Evolutionary conservation across 768 basidiomycete genomes (phyloP), one percentile per base, ranked within the genome.

Genomic region (Mycena pura): DNA sequence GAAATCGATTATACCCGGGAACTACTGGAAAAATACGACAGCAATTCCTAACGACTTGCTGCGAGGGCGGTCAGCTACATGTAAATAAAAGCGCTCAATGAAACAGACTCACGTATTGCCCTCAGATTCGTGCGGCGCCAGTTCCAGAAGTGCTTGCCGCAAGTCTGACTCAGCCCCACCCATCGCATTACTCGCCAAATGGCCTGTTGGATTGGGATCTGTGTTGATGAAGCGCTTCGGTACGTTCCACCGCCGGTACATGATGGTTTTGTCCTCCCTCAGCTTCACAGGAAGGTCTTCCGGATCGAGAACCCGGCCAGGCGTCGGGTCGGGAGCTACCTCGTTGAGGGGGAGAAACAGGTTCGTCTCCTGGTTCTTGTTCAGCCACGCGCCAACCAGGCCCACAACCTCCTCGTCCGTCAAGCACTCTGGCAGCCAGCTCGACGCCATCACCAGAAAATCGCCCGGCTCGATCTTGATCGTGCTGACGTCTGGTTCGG

Each of bases 391-490:
- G 6, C 82, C 85, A 19, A 85, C 79, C 19, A 86, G 76, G 0
- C 81, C 83, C 38, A 86, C 83, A 3, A 79, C 82, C 65, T 87
- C 85, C 60, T 84, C 79, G 69, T 79, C 82, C 25, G 81, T 80
- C 53, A 88, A 73, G 45, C 77, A 77, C 41, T 87, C 82, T 78
- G 80, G 86, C 8, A 88, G 70, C 6, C 84, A 86, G 61, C 80
- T 78, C 1, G 81, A 80, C 0, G 78, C 83, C 69, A 88, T 65
- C 28, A 87, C 80, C 46, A 88, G 66, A 67, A 87, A 86, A 63
- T 83, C 84, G 28, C 80, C 81, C 2, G 79, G 76, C 45, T 77
- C 65, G 15, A 83, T 69, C 38, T 76, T 69, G 25, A 77, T 73
- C 2, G 76, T 75, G n/a, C 76, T 81, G 31, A 86, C 76, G 46